These are phyloP conservation scores for Ilyonectria mors-panacis DNA, from an alignment of 2,329 filamentous ascomycete genomes.

Conservation along the genomic window DNA sequence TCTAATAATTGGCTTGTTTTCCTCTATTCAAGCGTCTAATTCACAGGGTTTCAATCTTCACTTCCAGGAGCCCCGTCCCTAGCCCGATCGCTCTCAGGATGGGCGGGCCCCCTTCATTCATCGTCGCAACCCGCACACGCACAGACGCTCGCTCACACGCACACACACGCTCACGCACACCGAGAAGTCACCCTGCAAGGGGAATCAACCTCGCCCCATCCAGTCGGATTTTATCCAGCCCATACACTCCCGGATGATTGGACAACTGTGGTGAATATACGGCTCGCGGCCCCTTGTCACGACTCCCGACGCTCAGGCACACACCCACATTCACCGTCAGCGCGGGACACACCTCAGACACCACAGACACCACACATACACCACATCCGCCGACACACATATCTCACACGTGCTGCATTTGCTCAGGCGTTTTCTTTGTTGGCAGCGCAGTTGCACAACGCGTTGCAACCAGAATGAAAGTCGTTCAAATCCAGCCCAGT, in stretches of 20 bases:
- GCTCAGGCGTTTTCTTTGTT: not conserved
- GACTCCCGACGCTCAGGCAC: conserved; percentile 22
- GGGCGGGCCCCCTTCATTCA: not conserved
- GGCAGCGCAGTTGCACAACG: conserved; percentile 4
- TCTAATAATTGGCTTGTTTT: not conserved
- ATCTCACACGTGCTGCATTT: not conserved
- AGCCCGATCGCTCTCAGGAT: not conserved
- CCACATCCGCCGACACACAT: not conserved
- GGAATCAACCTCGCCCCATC: conserved; percentile 13
- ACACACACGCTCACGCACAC: not conserved
- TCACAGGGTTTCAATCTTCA: not conserved
- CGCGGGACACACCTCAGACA: conserved; percentile 2
- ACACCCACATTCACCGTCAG: conserved; percentile 7
- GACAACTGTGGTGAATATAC: not conserved
- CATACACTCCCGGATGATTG: conserved; percentile 4
- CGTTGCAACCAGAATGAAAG: not conserved
- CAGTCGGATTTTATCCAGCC: conserved; percentile 16
- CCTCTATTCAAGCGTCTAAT: not conserved
- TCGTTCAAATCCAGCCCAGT: not conserved
- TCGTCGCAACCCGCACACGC: not conserved
- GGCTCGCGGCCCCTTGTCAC: conserved; percentile 8
- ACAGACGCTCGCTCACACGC: not conserved
- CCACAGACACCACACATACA: not conserved
- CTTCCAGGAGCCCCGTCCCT: not conserved
- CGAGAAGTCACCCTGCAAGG: conserved; percentile 24